phyloP scores from a whole-genome alignment of 2,329 filamentous ascomycete species.

The Ploettnerulaceae sp. region DNA sequence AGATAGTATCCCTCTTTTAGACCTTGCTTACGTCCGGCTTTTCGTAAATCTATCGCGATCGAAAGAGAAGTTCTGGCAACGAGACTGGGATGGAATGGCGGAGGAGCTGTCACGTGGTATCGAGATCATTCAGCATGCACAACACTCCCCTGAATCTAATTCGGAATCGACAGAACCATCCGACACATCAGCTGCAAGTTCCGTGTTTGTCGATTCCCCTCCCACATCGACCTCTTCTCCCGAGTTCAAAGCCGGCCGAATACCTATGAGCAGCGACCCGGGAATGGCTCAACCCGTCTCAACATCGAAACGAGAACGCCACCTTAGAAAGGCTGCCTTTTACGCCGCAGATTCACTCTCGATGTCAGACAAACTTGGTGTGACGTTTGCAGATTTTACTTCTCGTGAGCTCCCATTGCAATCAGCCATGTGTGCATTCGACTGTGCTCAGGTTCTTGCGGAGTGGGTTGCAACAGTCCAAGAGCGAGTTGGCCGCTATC shows the following conservation, averaged over 20 bases:
- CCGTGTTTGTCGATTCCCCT: slow-evolving; percentile 47
- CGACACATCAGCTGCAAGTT: slow-evolving; percentile 43
- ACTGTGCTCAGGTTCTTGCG: slow-evolving; percentile 88
- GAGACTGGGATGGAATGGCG: slow-evolving; percentile 88
- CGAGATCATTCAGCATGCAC: slow-evolving; percentile 69
- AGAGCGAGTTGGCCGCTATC: slow-evolving; percentile 83
- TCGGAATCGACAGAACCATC: slow-evolving; percentile 38
- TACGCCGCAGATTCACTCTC: slow-evolving; percentile 88
- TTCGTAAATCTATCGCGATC: slow-evolving; percentile 90
- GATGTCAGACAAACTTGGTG: slow-evolving; percentile 80
- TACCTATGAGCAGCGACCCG: slow-evolving; percentile 25
- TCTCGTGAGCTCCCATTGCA: slow-evolving; percentile 84
- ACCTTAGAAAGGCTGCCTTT: slow-evolving; percentile 89
- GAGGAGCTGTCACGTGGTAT: slow-evolving; percentile 76
- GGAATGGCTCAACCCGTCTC: slow-evolving; percentile 35
- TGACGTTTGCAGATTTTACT: slow-evolving; percentile 78
- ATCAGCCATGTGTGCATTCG: slow-evolving; percentile 86
- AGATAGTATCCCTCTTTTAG: slow-evolving; percentile 84
- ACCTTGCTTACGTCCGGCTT: slow-evolving; percentile 85
- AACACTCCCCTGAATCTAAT: slow-evolving; percentile 50
- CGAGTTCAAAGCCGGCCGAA: slow-evolving; percentile 26
- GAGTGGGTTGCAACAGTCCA: slow-evolving; percentile 94
- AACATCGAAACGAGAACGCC: slow-evolving; percentile 72
- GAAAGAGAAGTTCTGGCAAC: slow-evolving; percentile 90
- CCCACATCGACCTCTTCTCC: slow-evolving; percentile 47